These are phyloP conservation scores for Mortierella hygrophila DNA, from an alignment of 192 early-diverging fungal genomes.

Conservation along the genomic window DNA sequence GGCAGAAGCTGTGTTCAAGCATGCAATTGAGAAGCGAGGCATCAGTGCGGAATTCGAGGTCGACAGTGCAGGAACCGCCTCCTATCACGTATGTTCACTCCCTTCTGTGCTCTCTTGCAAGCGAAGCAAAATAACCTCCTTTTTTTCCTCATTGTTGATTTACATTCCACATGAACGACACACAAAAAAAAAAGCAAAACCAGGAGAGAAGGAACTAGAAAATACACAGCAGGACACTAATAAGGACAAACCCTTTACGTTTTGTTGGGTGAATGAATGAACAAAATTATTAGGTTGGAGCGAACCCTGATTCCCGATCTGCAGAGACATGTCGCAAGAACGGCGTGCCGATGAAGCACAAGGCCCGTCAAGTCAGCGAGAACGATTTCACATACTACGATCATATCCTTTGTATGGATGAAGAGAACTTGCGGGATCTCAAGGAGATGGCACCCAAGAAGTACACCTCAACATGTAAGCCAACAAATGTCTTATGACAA, in stretches of 20 bases:
- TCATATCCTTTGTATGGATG: slow-evolving; percentile 94
- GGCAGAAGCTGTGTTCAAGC: slow-evolving; percentile 94
- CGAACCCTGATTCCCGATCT: slow-evolving; percentile 79
- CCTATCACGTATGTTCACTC: slow-evolving; percentile 75
- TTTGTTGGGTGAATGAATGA: background rate
- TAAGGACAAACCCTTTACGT: background rate
- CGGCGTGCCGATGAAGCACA: slow-evolving; percentile 81
- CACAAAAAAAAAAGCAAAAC: background rate
- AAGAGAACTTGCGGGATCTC: slow-evolving; percentile 77
- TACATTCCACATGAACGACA: background rate
- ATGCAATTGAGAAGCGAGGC: slow-evolving; percentile 71
- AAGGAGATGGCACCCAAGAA: slow-evolving; percentile 54
- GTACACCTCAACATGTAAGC: slow-evolving; percentile 49
- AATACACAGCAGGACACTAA: background rate
- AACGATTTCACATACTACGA: slow-evolving; percentile 82
- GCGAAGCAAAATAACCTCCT: background rate
- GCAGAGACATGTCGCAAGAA: slow-evolving; percentile 75
- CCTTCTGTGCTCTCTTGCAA: too few relatives aligned
- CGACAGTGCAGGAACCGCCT: slow-evolving; percentile 90
- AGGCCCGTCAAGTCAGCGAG: slow-evolving; percentile 74
- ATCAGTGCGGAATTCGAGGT: slow-evolving; percentile 74
- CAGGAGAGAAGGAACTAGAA: background rate
- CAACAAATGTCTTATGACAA: background rate
- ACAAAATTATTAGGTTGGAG: slow-evolving; percentile 60
- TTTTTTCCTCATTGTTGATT: background rate